These are phyloP conservation scores for Chlorella vulgaris DNA, from an alignment of 139 green algal species.

Conservation along the genomic window DNA sequence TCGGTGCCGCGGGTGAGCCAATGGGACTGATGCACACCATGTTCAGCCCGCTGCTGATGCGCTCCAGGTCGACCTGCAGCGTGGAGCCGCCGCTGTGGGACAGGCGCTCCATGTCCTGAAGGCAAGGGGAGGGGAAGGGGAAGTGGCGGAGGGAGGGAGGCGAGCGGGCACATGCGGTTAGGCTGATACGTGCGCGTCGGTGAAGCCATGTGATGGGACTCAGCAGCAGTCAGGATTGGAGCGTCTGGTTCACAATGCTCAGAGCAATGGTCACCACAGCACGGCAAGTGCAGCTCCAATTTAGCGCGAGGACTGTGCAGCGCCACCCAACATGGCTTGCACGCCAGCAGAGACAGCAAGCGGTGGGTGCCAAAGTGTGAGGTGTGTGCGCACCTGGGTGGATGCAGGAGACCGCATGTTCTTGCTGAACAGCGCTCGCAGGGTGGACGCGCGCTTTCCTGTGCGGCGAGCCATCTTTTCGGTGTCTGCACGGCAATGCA, in stretches of 20 bases:
- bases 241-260: too few species aligned
- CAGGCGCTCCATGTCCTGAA: slow-evolving; percentile 25
- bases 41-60: neutral
- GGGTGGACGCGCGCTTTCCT: slow-evolving; percentile 34
- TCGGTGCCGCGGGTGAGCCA: neutral
- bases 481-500: too few species aligned
- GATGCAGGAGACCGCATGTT: slow-evolving; percentile 40
- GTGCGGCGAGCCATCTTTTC: slow-evolving; percentile 42
- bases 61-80: neutral
- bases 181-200: too few species aligned
- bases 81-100: too few species aligned
- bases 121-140: neutral
- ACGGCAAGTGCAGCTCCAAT: too few species aligned
- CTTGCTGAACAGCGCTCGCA: slow-evolving; percentile 22
- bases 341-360: too few species aligned
- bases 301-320: too few species aligned
- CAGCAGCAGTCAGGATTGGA: too few species aligned
- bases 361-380: too few species aligned
- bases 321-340: too few species aligned
- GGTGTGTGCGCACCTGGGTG: neutral
- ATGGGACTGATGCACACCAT: slow-evolving; percentile 22
- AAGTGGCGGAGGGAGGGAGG: neutral
- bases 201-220: too few species aligned
- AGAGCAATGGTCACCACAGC: too few species aligned
- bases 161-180: neutral